These are phyloP conservation scores for Neoarthrinium moseri DNA, from an alignment of 2,329 filamentous ascomycete genomes.

Conservation along the genomic window DNA sequence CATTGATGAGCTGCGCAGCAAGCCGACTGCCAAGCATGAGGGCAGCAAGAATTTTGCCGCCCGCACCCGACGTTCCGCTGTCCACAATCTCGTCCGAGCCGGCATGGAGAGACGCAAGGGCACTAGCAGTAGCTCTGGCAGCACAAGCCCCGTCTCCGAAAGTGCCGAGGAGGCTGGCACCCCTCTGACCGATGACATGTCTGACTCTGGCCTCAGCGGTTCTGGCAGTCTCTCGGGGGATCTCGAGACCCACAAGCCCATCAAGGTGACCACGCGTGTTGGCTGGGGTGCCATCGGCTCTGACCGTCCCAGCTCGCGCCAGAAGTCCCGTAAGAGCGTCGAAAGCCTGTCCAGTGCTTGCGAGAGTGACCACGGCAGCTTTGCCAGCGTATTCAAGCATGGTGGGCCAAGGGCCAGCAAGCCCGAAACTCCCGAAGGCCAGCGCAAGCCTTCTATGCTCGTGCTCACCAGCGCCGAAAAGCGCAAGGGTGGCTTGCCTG, in stretches of 20 bases:
- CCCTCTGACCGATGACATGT: slow-evolving; percentile 71
- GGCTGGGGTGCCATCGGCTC: slow-evolving; percentile 80
- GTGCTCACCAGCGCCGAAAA: slow-evolving; percentile 88
- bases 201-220: slow-evolving; percentile 68
- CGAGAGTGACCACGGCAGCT: slow-evolving; percentile 58
- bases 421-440: slow-evolving; percentile 55
- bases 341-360: slow-evolving; percentile 65
- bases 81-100: slow-evolving; percentile 88
- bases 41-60: slow-evolving; percentile 97
- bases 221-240: slow-evolving; percentile 81
- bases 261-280: slow-evolving; percentile 74
- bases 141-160: slow-evolving; percentile 89
- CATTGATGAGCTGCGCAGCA: slow-evolving; percentile 84
- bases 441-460: slow-evolving; percentile 82
- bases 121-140: slow-evolving; percentile 69
- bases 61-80: slow-evolving; percentile 86
- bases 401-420: slow-evolving; percentile 51
- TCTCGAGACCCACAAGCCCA: slow-evolving; percentile 65
- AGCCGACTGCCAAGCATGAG: slow-evolving; percentile 89
- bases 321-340: slow-evolving; percentile 62
- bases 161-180: slow-evolving; percentile 66
- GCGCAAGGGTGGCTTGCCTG: slow-evolving; percentile 63
- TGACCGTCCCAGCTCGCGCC: slow-evolving; percentile 71
- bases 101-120: slow-evolving; percentile 82
- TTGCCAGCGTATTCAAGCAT: slow-evolving; percentile 66